Evolutionary conservation across 2,329 filamentous ascomycete species (phyloP).

Genomic region (Neofusicoccum umdonicola): DNA sequence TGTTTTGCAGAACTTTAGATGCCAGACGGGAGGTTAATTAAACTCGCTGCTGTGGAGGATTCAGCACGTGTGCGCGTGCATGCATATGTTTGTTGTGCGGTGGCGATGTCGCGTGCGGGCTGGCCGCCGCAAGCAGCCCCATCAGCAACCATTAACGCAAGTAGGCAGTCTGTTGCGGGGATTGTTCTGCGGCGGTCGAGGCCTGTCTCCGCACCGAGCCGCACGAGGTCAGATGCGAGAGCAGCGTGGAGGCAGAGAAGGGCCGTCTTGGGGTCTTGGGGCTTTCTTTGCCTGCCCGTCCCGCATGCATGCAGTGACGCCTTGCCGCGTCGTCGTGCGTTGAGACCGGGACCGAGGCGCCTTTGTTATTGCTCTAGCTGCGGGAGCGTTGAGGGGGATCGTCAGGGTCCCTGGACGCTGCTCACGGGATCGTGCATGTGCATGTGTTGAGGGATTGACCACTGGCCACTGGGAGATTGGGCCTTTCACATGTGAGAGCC

Average conservation of each 20-base stretch:
- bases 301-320: background rate
- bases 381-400: conserved; percentile 15
- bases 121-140: background rate
- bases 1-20: too few species aligned
- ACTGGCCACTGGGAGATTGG: background rate
- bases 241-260: background rate
- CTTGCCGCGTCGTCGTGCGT: background rate
- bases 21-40: background rate
- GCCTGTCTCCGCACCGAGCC: background rate
- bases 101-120: background rate
- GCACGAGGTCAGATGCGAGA: background rate
- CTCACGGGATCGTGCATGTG: conserved; percentile 6
- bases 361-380: background rate
- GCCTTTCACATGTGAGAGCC: background rate
- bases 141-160: background rate
- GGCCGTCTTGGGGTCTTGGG: background rate
- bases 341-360: background rate
- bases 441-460: conserved; percentile 15
- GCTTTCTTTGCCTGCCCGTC: background rate
- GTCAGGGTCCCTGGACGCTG: conserved; percentile 5
- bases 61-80: background rate
- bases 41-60: background rate
- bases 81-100: background rate
- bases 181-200: background rate
- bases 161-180: background rate